Evolutionary conservation across 345 rosid species (phyloP), one percentile per base, ranked within the genome.

Genomic region (Eucalyptus fibrosa): DNA sequence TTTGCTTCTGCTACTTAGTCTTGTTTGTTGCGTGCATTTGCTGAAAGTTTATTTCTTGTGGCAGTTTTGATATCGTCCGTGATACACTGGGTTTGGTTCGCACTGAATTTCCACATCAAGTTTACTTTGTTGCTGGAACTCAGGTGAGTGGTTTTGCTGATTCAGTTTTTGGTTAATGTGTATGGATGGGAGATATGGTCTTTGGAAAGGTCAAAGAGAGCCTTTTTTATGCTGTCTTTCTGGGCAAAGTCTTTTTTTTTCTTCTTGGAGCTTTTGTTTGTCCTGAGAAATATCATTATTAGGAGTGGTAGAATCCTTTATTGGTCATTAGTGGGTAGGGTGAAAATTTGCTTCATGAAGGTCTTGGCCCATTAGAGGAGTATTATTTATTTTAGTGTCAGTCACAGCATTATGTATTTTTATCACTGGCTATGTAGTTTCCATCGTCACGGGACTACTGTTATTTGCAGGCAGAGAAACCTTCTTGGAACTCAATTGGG

Each of bases 91-190:
- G 99, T 86, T 92, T 97, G 93, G 95, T 95, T 51, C 95, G 98
- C 90, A 96, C 94, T 40, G 99, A 96, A 90, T 96, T 98, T 92
- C 99, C 99, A 11, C 97, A 98, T 91, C 94, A 96, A 2, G 91
- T 93, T 55, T 98, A 96, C 92, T 95, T 96, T 88, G 96, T 98
- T 87, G 96, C 99, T 28, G 99, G 99, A 56, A 97, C 99, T 91
- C 99, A 98, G 94, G 99, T 97, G 82, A 89, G 59, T 40, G 17
- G 59, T n/a, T 86, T 32, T 86, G 42, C 44, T 50, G 87, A 50
- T 77, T 77, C 16, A 86, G 59, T 53, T 50, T 86, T 49, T 86
- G 44, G 60, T 49, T 86, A 19, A 9, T 45, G 28, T 37, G 47
- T 72, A 21, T 77, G 83, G 83, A 77, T 77, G 83, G 26, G 28